A percentile compares a stretch with the other conserved stretches of the same genome.
phyloP scores from a whole-genome alignment of 495 filamentous ascomycete genomes.

The Tuber magnatum region DNA sequence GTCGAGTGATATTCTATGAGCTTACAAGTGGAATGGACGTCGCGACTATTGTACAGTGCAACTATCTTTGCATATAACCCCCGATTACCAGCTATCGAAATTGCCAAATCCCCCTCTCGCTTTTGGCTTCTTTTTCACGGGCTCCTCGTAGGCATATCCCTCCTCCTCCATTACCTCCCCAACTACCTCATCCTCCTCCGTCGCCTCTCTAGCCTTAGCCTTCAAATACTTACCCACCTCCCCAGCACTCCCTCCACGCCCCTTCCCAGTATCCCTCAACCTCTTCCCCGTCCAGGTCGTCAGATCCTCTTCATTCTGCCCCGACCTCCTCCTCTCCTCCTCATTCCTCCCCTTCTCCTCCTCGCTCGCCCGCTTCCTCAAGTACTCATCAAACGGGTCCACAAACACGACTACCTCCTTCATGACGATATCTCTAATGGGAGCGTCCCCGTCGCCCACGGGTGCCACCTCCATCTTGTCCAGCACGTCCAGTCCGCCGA shows the following conservation, averaged over 20 bases:
- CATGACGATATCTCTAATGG: slow-evolving; percentile 67
- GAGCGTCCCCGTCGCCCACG: slow-evolving; percentile 60
- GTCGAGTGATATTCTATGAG: not conserved
- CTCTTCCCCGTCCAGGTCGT: slow-evolving; percentile 90
- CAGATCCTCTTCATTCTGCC: slow-evolving; percentile 65
- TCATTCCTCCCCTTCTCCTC: slow-evolving; percentile 49
- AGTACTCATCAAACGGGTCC: slow-evolving; percentile 92
- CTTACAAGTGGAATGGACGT: not conserved
- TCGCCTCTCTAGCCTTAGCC: slow-evolving; percentile 46
- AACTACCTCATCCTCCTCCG: slow-evolving; percentile 52
- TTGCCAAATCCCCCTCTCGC: slow-evolving; percentile 78
- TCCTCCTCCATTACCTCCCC: slow-evolving; percentile 53
- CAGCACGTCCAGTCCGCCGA: slow-evolving; percentile 68
- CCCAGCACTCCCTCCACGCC: slow-evolving; percentile 46
- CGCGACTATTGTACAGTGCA: not conserved
- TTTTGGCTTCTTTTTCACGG: slow-evolving; percentile 72
- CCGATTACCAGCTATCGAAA: slow-evolving; percentile 67
- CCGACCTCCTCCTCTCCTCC: slow-evolving; percentile 47
- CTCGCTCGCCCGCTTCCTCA: slow-evolving; percentile 54
- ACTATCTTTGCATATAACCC: not conserved
- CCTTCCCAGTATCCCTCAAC: slow-evolving; percentile 55
- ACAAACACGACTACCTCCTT: slow-evolving; percentile 79
- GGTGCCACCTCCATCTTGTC: slow-evolving; percentile 64
- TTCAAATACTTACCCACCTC: slow-evolving; percentile 72
- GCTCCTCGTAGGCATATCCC: slow-evolving; percentile 56